Evolutionary conservation across 768 basidiomycete species (phyloP), one percentile per base, ranked within the genome.

Genomic region (Termitomyces sp.): DNA sequence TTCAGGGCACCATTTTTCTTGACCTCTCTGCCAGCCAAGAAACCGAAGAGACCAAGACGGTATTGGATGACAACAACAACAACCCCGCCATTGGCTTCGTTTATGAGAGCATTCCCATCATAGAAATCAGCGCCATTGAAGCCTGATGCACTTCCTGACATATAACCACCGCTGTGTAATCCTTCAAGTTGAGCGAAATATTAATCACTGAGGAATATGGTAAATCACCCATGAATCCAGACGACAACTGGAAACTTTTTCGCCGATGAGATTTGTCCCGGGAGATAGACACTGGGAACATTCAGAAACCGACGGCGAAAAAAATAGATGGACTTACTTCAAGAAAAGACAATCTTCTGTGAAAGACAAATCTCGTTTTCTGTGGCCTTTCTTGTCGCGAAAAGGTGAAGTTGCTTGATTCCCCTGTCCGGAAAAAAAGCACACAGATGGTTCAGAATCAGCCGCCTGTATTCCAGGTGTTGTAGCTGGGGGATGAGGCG

Each of bases 31-130:
- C 81, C 78, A n/a, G 80, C 58, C 31, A 83, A 66, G 63, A 81
- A 82, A 6, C 81, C 80, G 59, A 78, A 78, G 2, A 78, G 53
- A 2, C 79, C 79, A 8, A 80, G 62, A 5, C 78, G 72, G 55
- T 80, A 80, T 59, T 80, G 78, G 15, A 77, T 71, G 16, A 75
- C 60, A 12, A 78, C 77, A 0, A 68, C 72, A 2, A 79, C 67
- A 1, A 75, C 70, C 0, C 69, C 70, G 18, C 72, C 69, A 27
- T 66, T 69, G 15, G 75, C 66, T 59, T 73, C 70, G 1, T 63
- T 62, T 16, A 78, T 68, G 39, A 78, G 61, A 55, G 74, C 74
- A 33, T 72, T 69, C 34, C 65, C 65, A 18, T 65, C 55, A 34
- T 61, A 65, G 27, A 47, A 51, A 46, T 64, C 63, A 9, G 52